A percentile compares a stretch with the other conserved stretches of the same genome.
phyloP scores from a whole-genome alignment of 2,329 filamentous ascomycete species.

The Emergomyces pasteurianus region DNA sequence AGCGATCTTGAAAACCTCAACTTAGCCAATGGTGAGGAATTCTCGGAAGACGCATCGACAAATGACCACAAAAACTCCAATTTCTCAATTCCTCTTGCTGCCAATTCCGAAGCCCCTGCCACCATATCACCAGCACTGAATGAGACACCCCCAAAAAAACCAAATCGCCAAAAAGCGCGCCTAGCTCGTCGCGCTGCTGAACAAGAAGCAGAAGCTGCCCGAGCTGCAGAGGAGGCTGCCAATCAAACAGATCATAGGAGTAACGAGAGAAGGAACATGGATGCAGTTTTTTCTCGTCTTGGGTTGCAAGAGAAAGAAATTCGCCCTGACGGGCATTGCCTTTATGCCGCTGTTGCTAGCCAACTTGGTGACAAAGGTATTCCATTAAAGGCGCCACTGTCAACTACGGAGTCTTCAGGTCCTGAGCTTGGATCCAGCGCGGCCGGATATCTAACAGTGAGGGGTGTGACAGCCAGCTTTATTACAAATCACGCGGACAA shows the following conservation, averaged over 20 bases:
- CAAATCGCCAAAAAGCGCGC: conserved; percentile 83
- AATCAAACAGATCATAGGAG: conserved; percentile 61
- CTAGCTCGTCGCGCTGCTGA: conserved; percentile 82
- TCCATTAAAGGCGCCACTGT: conserved; percentile 23
- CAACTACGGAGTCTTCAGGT: conserved; percentile 19
- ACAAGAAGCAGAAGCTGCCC: conserved; percentile 54
- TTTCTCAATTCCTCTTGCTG: conserved; percentile 2
- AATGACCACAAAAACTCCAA: not conserved
- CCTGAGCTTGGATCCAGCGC: conserved; percentile 17
- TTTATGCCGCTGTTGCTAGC: conserved; percentile 85
- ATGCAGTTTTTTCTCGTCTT: conserved; percentile 49
- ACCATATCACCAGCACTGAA: not conserved
- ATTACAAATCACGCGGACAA: conserved; percentile 64
- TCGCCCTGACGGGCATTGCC: conserved; percentile 81
- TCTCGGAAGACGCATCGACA: conserved; percentile 4
- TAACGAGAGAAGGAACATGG: conserved; percentile 60
- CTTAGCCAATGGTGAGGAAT: conserved; percentile 18
- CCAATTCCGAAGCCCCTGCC: not conserved
- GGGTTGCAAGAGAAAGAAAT: conserved; percentile 66
- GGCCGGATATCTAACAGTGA: conserved; percentile 52
- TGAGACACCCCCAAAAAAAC: conserved; percentile 47
- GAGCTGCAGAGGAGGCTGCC: conserved; percentile 64
- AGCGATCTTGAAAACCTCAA: conserved; percentile 22
- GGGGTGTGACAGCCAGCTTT: conserved; percentile 62
- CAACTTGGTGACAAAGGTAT: conserved; percentile 50